phyloP scores from a whole-genome alignment of 768 basidiomycete genomes.

The Hericium rajendrae region DNA sequence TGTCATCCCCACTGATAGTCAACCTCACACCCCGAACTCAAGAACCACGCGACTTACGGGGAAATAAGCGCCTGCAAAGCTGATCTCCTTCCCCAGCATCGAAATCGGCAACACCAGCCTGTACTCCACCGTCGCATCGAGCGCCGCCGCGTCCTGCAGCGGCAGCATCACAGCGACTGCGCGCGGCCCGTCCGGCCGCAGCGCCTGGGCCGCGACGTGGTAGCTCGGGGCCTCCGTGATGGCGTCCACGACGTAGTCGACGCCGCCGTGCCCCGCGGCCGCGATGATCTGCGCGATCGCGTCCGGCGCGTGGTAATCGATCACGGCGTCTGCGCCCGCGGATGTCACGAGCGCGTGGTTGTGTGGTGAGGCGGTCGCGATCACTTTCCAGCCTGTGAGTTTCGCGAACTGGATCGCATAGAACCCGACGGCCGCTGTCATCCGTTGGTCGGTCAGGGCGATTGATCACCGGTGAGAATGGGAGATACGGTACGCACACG shows the following conservation, averaged over 20 bases:
- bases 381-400: constrained; percentile 22
- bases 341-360: constrained; percentile 27
- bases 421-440: constrained; percentile 17
- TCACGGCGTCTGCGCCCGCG: constrained; percentile 27
- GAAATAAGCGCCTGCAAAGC: too few relatives aligned
- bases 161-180: too few relatives aligned
- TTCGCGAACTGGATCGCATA: constrained; percentile 21
- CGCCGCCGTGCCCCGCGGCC: constrained; percentile 13
- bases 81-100: too few relatives aligned
- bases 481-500: not conserved
- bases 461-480: constrained; percentile 4
- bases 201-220: too few relatives aligned
- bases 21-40: too few relatives aligned
- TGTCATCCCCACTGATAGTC: too few relatives aligned
- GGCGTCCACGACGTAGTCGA: constrained; percentile 7
- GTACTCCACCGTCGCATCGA: too few relatives aligned
- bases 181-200: too few relatives aligned
- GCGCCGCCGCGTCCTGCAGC: too few relatives aligned
- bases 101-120: too few relatives aligned
- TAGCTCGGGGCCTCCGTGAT: too few relatives aligned
- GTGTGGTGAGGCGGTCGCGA: constrained; percentile 24
- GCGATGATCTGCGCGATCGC: constrained; percentile 19
- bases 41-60: too few relatives aligned
- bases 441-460: constrained; percentile 15
- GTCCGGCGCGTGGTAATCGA: constrained; percentile 22